Conservation (phyloP, 2,329 filamentous ascomycete genomes). For the Calonectria crousiana region DNA sequence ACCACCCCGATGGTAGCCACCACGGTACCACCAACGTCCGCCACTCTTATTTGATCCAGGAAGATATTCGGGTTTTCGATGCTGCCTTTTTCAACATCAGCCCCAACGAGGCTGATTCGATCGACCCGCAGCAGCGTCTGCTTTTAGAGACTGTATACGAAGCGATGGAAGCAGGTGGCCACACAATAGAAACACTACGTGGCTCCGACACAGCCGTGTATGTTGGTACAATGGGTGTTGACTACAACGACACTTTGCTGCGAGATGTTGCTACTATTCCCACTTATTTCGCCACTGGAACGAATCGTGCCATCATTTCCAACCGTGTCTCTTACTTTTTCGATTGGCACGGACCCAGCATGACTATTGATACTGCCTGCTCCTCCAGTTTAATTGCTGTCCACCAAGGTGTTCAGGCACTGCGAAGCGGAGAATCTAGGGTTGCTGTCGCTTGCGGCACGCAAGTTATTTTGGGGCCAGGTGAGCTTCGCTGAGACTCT, state of each 20-base stretch:
- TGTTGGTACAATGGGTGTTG: background rate
- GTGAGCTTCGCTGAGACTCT: background rate
- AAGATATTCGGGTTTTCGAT: slow-evolving; percentile 40
- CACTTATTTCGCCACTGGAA: background rate
- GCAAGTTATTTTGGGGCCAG: background rate
- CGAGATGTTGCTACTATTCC: background rate
- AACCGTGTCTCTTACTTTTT: slow-evolving; percentile 66
- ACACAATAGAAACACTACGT: background rate
- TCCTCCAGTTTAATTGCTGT: slow-evolving; percentile 62
- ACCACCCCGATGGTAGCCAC: background rate
- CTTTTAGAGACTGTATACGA: slow-evolving; percentile 44
- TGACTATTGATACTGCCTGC: slow-evolving; percentile 64
- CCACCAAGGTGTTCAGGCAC: slow-evolving; percentile 51
- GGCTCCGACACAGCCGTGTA: slow-evolving; percentile 1
- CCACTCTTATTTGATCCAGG: slow-evolving; percentile 44
- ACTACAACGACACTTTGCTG: background rate
- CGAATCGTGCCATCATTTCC: slow-evolving; percentile 57
- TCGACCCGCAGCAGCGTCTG: slow-evolving; percentile 47
- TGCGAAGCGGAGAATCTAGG: background rate
- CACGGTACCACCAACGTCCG: slow-evolving; percentile 37
- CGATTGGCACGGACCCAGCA: slow-evolving; percentile 63
- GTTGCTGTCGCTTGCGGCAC: background rate
- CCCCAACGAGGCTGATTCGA: slow-evolving; percentile 36
- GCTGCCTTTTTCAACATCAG: slow-evolving; percentile 39
- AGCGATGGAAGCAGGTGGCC: slow-evolving; percentile 36